Conservation (phyloP, 164 flowering plant species). For the Hamamelis virginiana region DNA sequence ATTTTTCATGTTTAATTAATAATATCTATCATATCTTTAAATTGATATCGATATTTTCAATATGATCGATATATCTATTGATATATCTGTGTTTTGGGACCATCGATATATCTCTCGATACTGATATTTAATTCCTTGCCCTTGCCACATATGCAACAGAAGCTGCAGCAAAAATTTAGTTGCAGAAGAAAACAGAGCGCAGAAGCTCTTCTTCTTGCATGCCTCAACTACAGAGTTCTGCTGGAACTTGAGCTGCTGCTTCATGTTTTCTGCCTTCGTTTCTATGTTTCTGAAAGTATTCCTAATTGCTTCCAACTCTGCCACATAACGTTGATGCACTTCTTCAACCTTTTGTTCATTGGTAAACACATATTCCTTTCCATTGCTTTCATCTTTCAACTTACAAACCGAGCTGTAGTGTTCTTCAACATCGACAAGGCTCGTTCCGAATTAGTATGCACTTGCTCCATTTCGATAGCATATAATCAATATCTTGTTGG, state of each 20-base stretch:
- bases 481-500: constrained; percentile 23
- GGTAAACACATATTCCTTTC: constrained; percentile 1
- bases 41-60: too few relatives aligned
- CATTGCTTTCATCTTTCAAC: constrained; percentile 13
- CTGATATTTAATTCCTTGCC: too few relatives aligned
- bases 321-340: constrained; percentile 28
- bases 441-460: constrained; percentile 20
- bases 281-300: constrained; percentile 47
- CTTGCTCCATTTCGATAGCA: constrained; percentile 33
- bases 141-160: constrained; percentile 56
- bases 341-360: constrained; percentile 20
- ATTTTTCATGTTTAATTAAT: too few relatives aligned
- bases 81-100: too few relatives aligned
- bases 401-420: constrained; percentile 32
- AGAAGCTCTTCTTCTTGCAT: constrained; percentile 53
- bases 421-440: constrained; percentile 50
- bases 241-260: constrained; percentile 36
- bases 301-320: constrained; percentile 52
- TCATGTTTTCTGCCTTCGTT: constrained; percentile 45
- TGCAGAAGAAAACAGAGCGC: constrained; percentile 63
- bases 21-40: too few relatives aligned
- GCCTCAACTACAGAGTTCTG: constrained; percentile 40
- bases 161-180: constrained; percentile 55
- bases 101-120: too few relatives aligned
- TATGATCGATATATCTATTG: too few relatives aligned